These are phyloP conservation scores for Allantophomopsis cytisporea DNA, from an alignment of 2,329 filamentous ascomycete genomes.

Conservation along the genomic window DNA sequence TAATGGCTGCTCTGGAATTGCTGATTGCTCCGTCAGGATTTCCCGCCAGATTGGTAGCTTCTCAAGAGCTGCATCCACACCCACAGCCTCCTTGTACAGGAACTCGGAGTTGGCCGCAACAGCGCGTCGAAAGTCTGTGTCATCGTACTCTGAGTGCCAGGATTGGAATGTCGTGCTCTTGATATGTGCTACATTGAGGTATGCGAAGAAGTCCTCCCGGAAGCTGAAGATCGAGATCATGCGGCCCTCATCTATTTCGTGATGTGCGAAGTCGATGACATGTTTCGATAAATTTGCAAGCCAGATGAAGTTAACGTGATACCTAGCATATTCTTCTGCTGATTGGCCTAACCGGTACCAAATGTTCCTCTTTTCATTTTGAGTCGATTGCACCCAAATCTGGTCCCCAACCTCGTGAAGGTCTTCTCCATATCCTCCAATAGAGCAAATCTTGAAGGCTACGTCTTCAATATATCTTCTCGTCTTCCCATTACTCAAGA, in stretches of 20 bases:
- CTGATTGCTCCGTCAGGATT: conserved; percentile 13
- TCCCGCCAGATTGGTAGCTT: conserved; percentile 23
- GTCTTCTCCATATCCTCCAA: conserved; percentile 50
- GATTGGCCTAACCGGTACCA: conserved; percentile 53
- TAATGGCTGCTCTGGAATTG: conserved; percentile 14
- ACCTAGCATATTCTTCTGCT: conserved; percentile 44
- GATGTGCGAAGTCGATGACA: conserved; percentile 44
- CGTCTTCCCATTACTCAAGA: conserved; percentile 29
- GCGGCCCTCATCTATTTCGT: conserved; percentile 6
- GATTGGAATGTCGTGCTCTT: conserved; percentile 24
- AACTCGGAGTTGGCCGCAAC: conserved; percentile 47
- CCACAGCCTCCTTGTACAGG: conserved; percentile 48
- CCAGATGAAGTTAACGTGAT: conserved; percentile 54
- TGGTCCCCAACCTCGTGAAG: conserved; percentile 31
- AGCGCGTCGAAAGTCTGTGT: conserved; percentile 48
- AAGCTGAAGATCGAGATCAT: conserved; percentile 42
- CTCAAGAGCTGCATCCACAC: conserved; percentile 17
- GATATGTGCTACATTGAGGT: conserved; percentile 35
- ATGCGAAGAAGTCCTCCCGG: conserved; percentile 36
- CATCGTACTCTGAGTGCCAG: conserved; percentile 40
- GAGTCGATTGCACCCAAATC: conserved; percentile 50
- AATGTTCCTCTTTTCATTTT: conserved; percentile 27
- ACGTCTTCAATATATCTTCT: conserved; percentile 37
- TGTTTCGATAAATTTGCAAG: conserved; percentile 59
- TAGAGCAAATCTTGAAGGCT: conserved; percentile 41